Evolutionary conservation across 2,329 filamentous ascomycete species (phyloP).

Genomic region (Xylariaceae sp.): DNA sequence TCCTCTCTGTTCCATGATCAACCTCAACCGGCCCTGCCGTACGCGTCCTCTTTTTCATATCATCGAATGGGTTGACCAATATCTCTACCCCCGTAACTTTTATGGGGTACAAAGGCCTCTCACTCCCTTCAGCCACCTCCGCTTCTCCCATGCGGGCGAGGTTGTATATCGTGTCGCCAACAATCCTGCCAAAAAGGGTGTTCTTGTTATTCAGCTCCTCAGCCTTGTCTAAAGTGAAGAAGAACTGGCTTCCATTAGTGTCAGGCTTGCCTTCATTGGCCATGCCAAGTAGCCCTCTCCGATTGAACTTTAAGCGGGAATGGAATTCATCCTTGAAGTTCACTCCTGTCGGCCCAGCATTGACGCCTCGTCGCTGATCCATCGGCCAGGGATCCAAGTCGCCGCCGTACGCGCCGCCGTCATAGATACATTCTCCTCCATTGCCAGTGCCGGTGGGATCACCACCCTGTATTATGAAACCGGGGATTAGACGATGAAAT

Average conservation of each 20-base stretch:
- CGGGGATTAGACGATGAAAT: slow-evolving; percentile 88
- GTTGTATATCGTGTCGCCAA: slow-evolving; percentile 94
- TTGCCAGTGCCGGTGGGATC: slow-evolving; percentile 90
- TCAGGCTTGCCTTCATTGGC: slow-evolving; percentile 75
- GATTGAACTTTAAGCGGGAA: slow-evolving; percentile 85
- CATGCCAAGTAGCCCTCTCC: slow-evolving; percentile 89
- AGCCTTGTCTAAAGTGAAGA: slow-evolving; percentile 81
- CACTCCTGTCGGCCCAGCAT: slow-evolving; percentile 53
- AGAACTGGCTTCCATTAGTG: slow-evolving; percentile 94
- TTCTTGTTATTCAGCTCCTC: slow-evolving; percentile 85
- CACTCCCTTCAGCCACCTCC: slow-evolving; percentile 71
- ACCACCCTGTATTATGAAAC: slow-evolving; percentile 90
- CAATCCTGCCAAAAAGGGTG: slow-evolving; percentile 87
- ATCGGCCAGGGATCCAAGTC: slow-evolving; percentile 69
- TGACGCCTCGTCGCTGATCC: slow-evolving; percentile 57
- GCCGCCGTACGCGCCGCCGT: slow-evolving; percentile 69
- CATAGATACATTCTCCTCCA: slow-evolving; percentile 87
- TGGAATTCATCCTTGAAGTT: slow-evolving; percentile 83
- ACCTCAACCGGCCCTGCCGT: slow-evolving; percentile 46
- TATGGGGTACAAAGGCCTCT: slow-evolving; percentile 80
- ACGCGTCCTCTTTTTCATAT: slow-evolving; percentile 66
- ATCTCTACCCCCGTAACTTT: slow-evolving; percentile 72
- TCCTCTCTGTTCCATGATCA: slow-evolving; percentile 42
- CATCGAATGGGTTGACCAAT: slow-evolving; percentile 74
- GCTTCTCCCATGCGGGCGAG: slow-evolving; percentile 87